Percentiles rank a stretch among this genome's conserved stretches.
These are phyloP conservation scores for Fragosphaeria purpurea DNA, from an alignment of 2,329 filamentous ascomycete genomes.

Conservation along the genomic window DNA sequence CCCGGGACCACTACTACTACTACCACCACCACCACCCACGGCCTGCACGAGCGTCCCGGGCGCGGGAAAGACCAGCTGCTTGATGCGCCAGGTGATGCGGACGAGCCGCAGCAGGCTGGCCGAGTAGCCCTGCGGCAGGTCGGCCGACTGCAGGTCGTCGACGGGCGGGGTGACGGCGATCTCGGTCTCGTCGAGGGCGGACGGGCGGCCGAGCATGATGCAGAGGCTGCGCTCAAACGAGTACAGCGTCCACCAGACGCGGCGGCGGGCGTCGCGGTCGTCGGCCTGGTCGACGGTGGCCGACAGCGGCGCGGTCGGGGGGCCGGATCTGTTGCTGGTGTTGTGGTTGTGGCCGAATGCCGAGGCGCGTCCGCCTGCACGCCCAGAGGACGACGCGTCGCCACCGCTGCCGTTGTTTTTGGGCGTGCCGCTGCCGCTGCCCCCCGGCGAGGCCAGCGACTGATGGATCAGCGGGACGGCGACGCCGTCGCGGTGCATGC, in stretches of 20 bases:
- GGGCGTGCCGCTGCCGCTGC: too few relatives aligned
- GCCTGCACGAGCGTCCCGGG: background rate
- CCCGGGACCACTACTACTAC: background rate
- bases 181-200: conserved; percentile 28
- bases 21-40: background rate
- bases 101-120: conserved; percentile 7
- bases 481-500: conserved; percentile 25
- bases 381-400: too few relatives aligned
- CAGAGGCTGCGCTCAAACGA: conserved; percentile 28
- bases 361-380: too few relatives aligned
- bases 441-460: background rate
- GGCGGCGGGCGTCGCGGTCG: conserved; percentile 21
- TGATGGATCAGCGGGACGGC: background rate
- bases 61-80: conserved; percentile 10
- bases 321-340: too few relatives aligned
- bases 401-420: too few relatives aligned
- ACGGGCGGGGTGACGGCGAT: conserved; percentile 24
- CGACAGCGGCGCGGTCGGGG: conserved; percentile 6
- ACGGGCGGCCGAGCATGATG: conserved; percentile 28
- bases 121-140: conserved; percentile 7
- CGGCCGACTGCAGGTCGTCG: conserved; percentile 15
- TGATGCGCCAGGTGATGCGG: conserved; percentile 10
- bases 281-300: conserved; percentile 16
- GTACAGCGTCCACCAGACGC: conserved; percentile 25
- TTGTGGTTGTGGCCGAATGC: too few relatives aligned